Evolutionary conservation across 768 basidiomycete genomes (phyloP).

Genomic region (Naganishia antarctica): DNA sequence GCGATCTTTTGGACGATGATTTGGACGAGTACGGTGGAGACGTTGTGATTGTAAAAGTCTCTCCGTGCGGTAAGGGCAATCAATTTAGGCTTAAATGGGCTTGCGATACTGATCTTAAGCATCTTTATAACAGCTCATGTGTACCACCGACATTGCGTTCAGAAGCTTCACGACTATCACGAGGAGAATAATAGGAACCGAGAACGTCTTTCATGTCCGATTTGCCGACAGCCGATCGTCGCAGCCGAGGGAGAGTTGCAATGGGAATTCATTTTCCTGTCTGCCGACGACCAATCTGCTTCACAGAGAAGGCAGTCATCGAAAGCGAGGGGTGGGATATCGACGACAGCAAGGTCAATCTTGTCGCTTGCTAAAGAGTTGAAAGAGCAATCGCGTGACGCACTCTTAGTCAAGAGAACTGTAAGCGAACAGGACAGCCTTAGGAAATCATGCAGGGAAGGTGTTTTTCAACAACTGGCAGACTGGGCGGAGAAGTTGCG

Average conservation of each 20-base stretch:
- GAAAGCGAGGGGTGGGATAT: background rate
- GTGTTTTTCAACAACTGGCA: conserved; percentile 13
- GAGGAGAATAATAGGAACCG: background rate
- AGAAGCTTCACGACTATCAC: conserved; percentile 2
- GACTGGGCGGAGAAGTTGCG: conserved; percentile 11
- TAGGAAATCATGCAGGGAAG: conserved; percentile 1
- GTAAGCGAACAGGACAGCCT: background rate
- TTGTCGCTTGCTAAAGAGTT: conserved; percentile 7
- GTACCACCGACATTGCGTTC: conserved; percentile 3
- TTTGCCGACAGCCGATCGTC: conserved; percentile 2
- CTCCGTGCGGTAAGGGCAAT: background rate
- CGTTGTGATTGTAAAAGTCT: background rate
- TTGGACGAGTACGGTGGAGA: background rate
- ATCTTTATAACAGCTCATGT: background rate
- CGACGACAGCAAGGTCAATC: background rate
- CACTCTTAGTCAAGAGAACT: background rate
- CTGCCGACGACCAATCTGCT: conserved; percentile 1
- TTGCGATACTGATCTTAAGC: background rate
- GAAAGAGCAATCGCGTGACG: conserved; percentile 14
- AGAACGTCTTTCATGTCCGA: background rate
- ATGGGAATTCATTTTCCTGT: background rate
- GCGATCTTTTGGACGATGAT: background rate
- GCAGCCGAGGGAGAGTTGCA: conserved; percentile 11
- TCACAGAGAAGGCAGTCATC: background rate
- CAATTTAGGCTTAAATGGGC: background rate